phyloP scores from a whole-genome alignment of 768 basidiomycete genomes.

The Lactarius pseudohatsudake region DNA sequence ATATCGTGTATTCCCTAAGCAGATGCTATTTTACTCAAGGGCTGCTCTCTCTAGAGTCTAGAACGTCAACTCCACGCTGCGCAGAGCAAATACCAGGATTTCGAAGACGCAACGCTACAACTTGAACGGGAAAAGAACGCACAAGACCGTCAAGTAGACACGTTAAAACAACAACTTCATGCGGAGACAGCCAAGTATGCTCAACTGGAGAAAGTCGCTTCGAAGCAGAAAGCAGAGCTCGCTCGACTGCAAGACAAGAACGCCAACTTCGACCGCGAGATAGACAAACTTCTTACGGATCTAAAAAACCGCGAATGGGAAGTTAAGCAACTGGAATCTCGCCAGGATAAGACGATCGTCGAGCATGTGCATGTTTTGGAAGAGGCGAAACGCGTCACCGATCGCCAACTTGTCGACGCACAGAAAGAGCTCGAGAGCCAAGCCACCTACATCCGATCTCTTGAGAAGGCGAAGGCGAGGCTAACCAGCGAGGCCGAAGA shows the following conservation, averaged over 20 bases:
- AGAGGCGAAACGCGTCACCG: slow-evolving; percentile 92
- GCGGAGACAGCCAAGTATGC: slow-evolving; percentile 68
- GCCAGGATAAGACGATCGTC: slow-evolving; percentile 96
- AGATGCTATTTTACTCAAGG: slow-evolving; percentile 13
- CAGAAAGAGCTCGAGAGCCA: slow-evolving; percentile 76
- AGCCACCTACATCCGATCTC: slow-evolving; percentile 73
- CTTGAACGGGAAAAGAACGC: slow-evolving; percentile 80
- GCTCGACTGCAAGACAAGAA: slow-evolving; percentile 65
- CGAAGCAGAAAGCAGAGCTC: slow-evolving; percentile 69
- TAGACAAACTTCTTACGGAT: slow-evolving; percentile 78
- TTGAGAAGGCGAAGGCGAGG: slow-evolving; percentile 77
- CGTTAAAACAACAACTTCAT: slow-evolving; percentile 69
- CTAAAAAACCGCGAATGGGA: slow-evolving; percentile 83
- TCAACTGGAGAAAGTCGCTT: slow-evolving; percentile 66
- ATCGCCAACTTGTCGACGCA: slow-evolving; percentile 83
- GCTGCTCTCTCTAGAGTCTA: slow-evolving; percentile 49
- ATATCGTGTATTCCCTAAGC: slow-evolving; percentile 25
- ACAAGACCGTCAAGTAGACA: slow-evolving; percentile 71
- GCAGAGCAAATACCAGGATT: slow-evolving; percentile 75
- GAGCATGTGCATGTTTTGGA: slow-evolving; percentile 97
- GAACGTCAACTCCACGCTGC: slow-evolving; percentile 75
- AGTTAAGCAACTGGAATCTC: slow-evolving; percentile 78
- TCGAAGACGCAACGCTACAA: slow-evolving; percentile 85
- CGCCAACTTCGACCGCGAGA: slow-evolving; percentile 71
- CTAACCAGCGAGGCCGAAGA: slow-evolving; percentile 84